phyloP scores from a whole-genome alignment of 306 rosid species.

The Citrullus amarus region DNA sequence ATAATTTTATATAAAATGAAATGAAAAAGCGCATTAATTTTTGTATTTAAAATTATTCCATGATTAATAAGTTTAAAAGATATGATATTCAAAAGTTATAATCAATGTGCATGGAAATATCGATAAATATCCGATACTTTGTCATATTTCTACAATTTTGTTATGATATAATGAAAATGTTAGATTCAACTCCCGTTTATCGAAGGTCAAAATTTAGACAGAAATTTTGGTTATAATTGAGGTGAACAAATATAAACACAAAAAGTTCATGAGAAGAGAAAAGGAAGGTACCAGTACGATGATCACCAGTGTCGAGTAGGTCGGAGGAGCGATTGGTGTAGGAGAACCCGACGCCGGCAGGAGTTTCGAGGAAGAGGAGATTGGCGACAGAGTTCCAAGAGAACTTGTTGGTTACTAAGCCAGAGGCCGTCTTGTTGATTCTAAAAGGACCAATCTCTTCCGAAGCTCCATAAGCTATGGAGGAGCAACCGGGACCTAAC shows the following conservation, averaged over 20 bases:
- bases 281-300: conserved; percentile 55
- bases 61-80: too few relatives aligned
- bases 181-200: too few relatives aligned
- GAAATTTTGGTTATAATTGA: too few relatives aligned
- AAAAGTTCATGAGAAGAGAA: background rate
- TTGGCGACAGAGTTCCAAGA: conserved; percentile 84
- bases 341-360: conserved; percentile 94
- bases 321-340: conserved; percentile 77
- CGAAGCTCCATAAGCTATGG: conserved; percentile 97
- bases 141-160: too few relatives aligned
- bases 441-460: conserved; percentile 94
- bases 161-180: too few relatives aligned
- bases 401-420: conserved; percentile 64
- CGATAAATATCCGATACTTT: too few relatives aligned
- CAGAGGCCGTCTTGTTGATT: conserved; percentile 60
- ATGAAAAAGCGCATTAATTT: too few relatives aligned
- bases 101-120: too few relatives aligned
- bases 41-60: too few relatives aligned
- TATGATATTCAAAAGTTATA: too few relatives aligned
- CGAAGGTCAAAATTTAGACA: too few relatives aligned
- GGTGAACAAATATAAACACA: background rate
- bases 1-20: too few relatives aligned
- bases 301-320: conserved; percentile 63
- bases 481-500: conserved; percentile 93
- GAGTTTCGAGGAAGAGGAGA: conserved; percentile 76